phyloP scores from a whole-genome alignment of 2,329 filamentous ascomycete genomes.

The Fusarium musae region DNA sequence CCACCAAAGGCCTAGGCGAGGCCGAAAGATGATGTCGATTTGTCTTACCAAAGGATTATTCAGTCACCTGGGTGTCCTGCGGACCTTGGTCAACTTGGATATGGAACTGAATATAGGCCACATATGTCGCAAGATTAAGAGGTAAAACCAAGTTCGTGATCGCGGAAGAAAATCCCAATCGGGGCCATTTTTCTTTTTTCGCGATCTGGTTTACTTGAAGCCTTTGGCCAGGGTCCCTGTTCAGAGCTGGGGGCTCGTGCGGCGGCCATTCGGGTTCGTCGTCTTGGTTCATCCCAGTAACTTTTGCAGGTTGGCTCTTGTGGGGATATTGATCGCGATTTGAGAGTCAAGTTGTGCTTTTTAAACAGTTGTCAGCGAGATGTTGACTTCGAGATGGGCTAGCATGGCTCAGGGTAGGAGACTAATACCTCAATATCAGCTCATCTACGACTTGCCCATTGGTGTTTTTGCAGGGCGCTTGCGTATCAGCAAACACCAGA shows the following conservation, averaged over 20 bases:
- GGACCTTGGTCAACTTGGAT: background rate
- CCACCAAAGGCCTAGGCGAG: constrained; percentile 28
- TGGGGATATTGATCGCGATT: constrained; percentile 28
- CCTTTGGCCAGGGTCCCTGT: constrained; percentile 35
- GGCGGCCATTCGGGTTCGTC: constrained; percentile 39
- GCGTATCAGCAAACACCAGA: constrained; percentile 22
- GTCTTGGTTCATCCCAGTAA: constrained; percentile 42
- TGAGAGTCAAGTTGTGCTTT: constrained; percentile 9
- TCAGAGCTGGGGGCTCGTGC: constrained; percentile 37
- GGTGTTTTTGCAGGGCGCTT: constrained; percentile 19
- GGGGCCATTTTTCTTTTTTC: constrained; percentile 19
- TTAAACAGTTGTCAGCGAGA: constrained; percentile 11
- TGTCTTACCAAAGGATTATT: constrained; percentile 11
- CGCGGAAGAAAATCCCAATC: constrained; percentile 14
- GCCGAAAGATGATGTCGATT: constrained; percentile 17
- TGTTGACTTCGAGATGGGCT: constrained; percentile 4
- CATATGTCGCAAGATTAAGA: constrained; percentile 15
- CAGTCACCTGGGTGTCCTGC: constrained; percentile 1
- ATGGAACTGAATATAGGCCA: background rate
- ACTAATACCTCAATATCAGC: constrained; percentile 25
- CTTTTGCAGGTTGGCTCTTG: constrained; percentile 12
- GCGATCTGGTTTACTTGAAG: constrained; percentile 33
- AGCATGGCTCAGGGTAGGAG: constrained; percentile 25
- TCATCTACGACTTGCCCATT: constrained; percentile 29
- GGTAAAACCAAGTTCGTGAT: constrained; percentile 17